Evolutionary conservation across 257 asterid species (phyloP), one percentile per base, ranked within the genome.

Genomic region (Salvia miltiorrhiza): DNA sequence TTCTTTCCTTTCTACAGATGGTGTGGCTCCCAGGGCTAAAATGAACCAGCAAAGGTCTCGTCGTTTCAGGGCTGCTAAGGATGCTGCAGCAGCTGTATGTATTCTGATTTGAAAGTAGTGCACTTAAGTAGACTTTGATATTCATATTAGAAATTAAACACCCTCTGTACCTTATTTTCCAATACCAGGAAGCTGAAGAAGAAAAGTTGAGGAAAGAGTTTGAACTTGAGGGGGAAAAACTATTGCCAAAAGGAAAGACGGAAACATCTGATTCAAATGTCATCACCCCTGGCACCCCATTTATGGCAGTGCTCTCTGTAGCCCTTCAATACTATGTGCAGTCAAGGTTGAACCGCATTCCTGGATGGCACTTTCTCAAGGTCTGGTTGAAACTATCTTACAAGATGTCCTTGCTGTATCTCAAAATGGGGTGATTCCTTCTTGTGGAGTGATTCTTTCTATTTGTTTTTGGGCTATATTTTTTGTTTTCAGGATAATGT

Each of bases 11-110:
- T 76, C 41, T 71, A 45, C 78, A 93, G 99, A 94, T 83, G 99
- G 97, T 65, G 99, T 94, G 82, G 99, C 99, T 77, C 99, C 99
- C 9, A 87, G 97, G 80, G 97, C 99, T 67, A 94, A 93, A 83
- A 94, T 94, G 99, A 94, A 94, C 82, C 99, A 94, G 84, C 99
- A 94, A 80, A 85, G 99, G 37, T 71, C 97, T 62, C 90, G 97
- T 49, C 97, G 99, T 69, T 94, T 94, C 81, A 91, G 96, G 87
- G 97, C 99, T 76, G 95, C 97, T 76, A 87, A 91, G 86, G 99
- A 90, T 80, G 96, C 96, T 45, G 96, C 98, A 50, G 89, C 89
- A 71, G 95, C 96, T 77, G 99, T 94, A 87, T 74, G 85, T 76
- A 47, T 63, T 67, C 69, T 78, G 66, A 30, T 63, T 59, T 65